Evolutionary conservation across 140 eudicot genomes (phyloP), one percentile per base, ranked within the genome.

Genomic region (Ambrosia hybrid): DNA sequence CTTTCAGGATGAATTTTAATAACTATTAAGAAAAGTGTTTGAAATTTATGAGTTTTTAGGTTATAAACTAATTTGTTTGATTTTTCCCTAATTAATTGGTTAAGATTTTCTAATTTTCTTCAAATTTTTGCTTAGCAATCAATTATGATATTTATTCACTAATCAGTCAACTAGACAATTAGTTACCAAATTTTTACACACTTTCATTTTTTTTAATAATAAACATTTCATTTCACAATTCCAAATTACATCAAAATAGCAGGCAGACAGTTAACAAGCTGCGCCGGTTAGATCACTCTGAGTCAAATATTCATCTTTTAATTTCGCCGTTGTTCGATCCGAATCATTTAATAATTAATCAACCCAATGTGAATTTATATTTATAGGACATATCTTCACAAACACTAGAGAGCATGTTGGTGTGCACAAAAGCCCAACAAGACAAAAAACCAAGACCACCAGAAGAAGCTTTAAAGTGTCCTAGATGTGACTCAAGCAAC

Each of bases 401-500:
- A 82, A 81, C 95, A 17, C 95, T 91, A 65, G 96, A 91, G 72
- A 88, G 91, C 89, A 91, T 91, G 97, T 67, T 91, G 81, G 86
- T 83, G 0, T 84, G 97, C 86, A 80, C 85, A 75, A 84, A 84
- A 71, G 67, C 88, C 21, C 82, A 76, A 78, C 86, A 88, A 30
- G 91, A 88, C 87, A 91, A 86, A 61, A 82, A 91, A 71, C 91
- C 82, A 78, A 87, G 92, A 15, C 85, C 89, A 66, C 84, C 86
- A 26, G 85, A 84, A 58, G 79, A 88, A 62, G 86, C 96, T 3
- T 57, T 76, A 48, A 91, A 89, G 75, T 91, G 97, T 80, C 97
- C 97, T 2, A 81, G 97, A 83, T 91, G 97, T 73, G 97, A 91
- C 68, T 91, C 97, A 37, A 64, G 84, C 83, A 88, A 88, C 91